Evolutionary conservation across 2,329 filamentous ascomycete species (phyloP).

Genomic region (Acephala macrosclerotiorum): DNA sequence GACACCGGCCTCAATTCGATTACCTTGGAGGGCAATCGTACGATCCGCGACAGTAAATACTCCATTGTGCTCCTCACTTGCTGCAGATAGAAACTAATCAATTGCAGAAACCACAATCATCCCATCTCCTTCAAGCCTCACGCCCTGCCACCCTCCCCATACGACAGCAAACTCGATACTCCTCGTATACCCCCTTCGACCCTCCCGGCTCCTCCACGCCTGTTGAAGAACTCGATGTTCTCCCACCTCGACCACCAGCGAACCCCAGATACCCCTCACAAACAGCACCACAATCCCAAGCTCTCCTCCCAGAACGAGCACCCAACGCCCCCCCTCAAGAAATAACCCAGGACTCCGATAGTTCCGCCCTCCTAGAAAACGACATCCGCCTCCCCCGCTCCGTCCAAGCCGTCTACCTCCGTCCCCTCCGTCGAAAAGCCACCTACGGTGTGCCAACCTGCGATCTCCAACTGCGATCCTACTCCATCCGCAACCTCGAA

Average conservation of each 20-base stretch:
- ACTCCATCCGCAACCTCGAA: conserved; percentile 86
- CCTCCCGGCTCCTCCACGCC: not conserved
- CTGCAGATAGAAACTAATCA: conserved; percentile 12
- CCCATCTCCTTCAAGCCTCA: conserved; percentile 12
- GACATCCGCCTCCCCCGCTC: conserved; percentile 69
- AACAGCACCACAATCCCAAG: conserved; percentile 1
- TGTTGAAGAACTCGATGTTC: not conserved
- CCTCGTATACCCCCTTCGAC: not conserved
- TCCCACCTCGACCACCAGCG: not conserved
- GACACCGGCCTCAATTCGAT: conserved; percentile 34
- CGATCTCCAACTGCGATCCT: conserved; percentile 92
- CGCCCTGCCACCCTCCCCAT: conserved; percentile 2
- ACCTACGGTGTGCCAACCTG: conserved; percentile 83
- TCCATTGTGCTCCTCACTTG: not conserved
- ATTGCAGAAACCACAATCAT: conserved; percentile 15
- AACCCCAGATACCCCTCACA: not conserved
- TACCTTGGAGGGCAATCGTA: conserved; percentile 36
- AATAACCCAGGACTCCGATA: conserved; percentile 1
- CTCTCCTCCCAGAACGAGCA: not conserved
- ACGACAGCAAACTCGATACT: conserved; percentile 9
- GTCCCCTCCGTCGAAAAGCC: conserved; percentile 78
- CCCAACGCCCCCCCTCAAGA: not conserved
- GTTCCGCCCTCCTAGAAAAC: conserved; percentile 5
- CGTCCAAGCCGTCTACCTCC: conserved; percentile 86
- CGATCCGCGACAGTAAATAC: conserved; percentile 29